Evolutionary conservation across 2,329 filamentous ascomycete genomes (phyloP).

Genomic region (Albophoma yamanashiensis): DNA sequence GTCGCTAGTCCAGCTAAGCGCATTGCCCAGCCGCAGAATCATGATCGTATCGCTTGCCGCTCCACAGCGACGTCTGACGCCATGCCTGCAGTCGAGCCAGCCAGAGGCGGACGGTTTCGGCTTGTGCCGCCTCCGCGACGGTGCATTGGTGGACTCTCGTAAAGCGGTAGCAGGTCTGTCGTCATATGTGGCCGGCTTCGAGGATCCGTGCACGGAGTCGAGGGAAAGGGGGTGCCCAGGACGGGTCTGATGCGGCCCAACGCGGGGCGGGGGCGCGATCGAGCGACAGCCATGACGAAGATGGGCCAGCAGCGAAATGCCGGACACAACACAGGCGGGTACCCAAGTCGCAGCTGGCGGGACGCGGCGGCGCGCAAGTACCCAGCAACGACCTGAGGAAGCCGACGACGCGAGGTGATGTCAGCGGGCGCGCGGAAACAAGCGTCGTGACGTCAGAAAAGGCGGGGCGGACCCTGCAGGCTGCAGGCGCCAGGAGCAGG

Average conservation of each 20-base stretch:
- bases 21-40: neutral
- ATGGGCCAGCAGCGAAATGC: neutral
- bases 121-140: neutral
- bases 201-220: neutral
- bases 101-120: neutral
- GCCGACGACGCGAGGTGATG: slow-evolving; percentile 9
- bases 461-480: slow-evolving; percentile 14
- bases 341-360: neutral
- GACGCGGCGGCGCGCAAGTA: neutral
- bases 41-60: neutral
- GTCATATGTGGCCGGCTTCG: neutral
- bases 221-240: neutral
- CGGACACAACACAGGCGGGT: neutral
- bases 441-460: slow-evolving; percentile 16
- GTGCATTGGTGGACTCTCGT: neutral
- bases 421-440: slow-evolving; percentile 9
- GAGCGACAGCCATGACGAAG: neutral
- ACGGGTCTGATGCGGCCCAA: neutral
- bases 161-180: neutral
- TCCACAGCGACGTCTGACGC: neutral
- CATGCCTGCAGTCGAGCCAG: neutral
- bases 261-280: neutral
- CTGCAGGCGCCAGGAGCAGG: slow-evolving; percentile 5
- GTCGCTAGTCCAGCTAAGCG: neutral
- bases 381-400: neutral